These are phyloP conservation scores for Rostrohypoxylon terebratum DNA, from an alignment of 495 filamentous ascomycete genomes.

Conservation along the genomic window DNA sequence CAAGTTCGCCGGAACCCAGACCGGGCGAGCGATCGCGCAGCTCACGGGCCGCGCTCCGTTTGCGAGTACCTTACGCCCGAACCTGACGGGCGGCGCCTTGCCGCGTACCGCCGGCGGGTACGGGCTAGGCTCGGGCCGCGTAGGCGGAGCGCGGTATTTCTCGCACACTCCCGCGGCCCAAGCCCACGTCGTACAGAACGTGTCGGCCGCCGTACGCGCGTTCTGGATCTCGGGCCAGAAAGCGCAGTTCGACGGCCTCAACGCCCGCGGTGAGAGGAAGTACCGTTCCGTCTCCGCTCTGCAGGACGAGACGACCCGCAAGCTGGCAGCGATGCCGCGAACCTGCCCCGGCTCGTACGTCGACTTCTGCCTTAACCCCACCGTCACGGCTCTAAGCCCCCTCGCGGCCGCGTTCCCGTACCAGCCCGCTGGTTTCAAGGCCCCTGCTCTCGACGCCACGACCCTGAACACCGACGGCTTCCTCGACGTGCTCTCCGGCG, in stretches of 20 bases:
- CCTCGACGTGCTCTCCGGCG: slow-evolving; percentile 82
- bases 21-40: slow-evolving; percentile 72
- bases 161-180: slow-evolving; percentile 86
- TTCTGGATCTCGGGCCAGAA: slow-evolving; percentile 91
- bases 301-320: slow-evolving; percentile 75
- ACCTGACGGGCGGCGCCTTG: slow-evolving; percentile 88
- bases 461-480: slow-evolving; percentile 83
- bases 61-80: slow-evolving; percentile 89
- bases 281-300: slow-evolving; percentile 76
- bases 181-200: slow-evolving; percentile 93
- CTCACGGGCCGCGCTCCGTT: slow-evolving; percentile 84
- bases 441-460: slow-evolving; percentile 50
- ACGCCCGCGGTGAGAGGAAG: slow-evolving; percentile 76
- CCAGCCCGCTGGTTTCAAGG: slow-evolving; percentile 50
- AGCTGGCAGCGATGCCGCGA: slow-evolving; percentile 66
- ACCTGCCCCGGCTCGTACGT: slow-evolving; percentile 78
- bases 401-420: slow-evolving; percentile 60
- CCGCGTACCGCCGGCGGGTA: slow-evolving; percentile 90
- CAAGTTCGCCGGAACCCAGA: slow-evolving; percentile 72
- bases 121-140: slow-evolving; percentile 71
- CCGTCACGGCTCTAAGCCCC: slow-evolving; percentile 82
- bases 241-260: slow-evolving; percentile 81
- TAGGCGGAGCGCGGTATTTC: slow-evolving; percentile 85
- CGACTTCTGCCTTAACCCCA: slow-evolving; percentile 88
- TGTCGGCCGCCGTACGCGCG: slow-evolving; percentile 87